Evolutionary conservation across 495 filamentous ascomycete genomes (phyloP).

Genomic region (Aspergillus indologenus): DNA sequence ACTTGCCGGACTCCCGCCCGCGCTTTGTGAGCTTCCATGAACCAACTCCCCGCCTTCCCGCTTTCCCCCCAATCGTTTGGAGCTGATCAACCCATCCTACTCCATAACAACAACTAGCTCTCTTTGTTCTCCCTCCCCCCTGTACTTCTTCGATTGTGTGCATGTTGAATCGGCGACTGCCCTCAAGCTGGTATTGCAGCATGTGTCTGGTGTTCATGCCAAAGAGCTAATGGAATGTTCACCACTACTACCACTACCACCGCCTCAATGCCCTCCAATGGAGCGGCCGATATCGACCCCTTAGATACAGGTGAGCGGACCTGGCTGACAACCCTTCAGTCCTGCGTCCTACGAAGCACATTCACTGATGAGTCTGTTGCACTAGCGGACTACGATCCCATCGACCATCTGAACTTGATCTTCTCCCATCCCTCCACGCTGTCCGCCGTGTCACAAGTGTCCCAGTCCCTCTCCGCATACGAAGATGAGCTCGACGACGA

Average conservation of each 20-base stretch:
- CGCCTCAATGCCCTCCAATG: slow-evolving; percentile 37
- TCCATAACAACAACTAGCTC: too few species aligned
- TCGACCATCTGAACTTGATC: slow-evolving; percentile 87
- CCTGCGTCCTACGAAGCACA: background rate
- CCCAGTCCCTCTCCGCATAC: slow-evolving; percentile 66
- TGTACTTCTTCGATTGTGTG: background rate
- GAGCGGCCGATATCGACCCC: slow-evolving; percentile 33
- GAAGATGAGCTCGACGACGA: slow-evolving; percentile 82
- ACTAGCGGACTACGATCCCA: slow-evolving; percentile 87
- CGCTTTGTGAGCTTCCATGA: background rate
- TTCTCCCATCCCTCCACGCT: slow-evolving; percentile 91
- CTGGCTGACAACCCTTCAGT: background rate
- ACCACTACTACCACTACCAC: slow-evolving; percentile 30
- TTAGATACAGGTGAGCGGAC: slow-evolving; percentile 42
- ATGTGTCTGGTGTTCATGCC: slow-evolving; percentile 27
- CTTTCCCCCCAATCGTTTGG: background rate
- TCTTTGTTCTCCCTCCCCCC: slow-evolving; percentile 1
- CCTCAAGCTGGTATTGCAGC: slow-evolving; percentile 20
- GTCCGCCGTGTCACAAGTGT: slow-evolving; percentile 68
- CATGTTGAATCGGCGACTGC: slow-evolving; percentile 13
- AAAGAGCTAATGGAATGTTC: slow-evolving; percentile 41
- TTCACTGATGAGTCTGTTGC: slow-evolving; percentile 20
- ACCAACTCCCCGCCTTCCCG: background rate
- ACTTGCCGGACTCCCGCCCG: background rate
- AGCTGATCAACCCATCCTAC: slow-evolving; percentile 1